Evolutionary conservation across 495 filamentous ascomycete genomes (phyloP), one percentile per base, ranked within the genome.

Genomic region (Aspergillus saccharolyticus): DNA sequence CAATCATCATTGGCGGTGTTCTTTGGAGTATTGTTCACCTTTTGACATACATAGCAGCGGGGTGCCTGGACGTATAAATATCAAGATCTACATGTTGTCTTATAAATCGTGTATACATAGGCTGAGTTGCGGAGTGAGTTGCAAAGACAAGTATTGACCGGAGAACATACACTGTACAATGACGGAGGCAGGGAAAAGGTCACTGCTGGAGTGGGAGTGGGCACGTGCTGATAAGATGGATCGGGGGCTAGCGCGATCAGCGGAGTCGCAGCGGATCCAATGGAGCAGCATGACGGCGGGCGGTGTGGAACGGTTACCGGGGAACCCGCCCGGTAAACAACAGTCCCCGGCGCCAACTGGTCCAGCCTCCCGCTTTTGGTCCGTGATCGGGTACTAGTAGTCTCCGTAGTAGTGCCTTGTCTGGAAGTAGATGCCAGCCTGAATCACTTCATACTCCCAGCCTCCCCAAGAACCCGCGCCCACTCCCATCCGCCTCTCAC

Each of bases 251-350:
- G 61, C 18, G 25, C 44, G 14, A 59, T 56, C 47, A 42, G 53
- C 45, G 53, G 60, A 15, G 21, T 24, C 16, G 42, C 52, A 57
- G 52, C 44, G 49, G 39, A 48, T 51, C 24, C 30, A 52, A 30
- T 15, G 3, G 57, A 43, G 5, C 24, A 57, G 28, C 16, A n/a
- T 39, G 33, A 39, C 33, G 18, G 70, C 39, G 70, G 66, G 75
- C 75, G 75, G 73, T 74, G 45, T 44, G 22, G 2, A 0, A 0
- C 55, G 66, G 72, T 76, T 73, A 61, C 74, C 68, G 57, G 63
- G 72, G 67, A 74, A 71, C 69, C 65, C 53, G 43, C 28, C 54
- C 19, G 42, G 74, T 78, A 76, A 78, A 78, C 74, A 78, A 76
- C 66, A 64, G 33, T 28, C 4, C 4, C 25, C 3, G 53, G 54